Conservation (phyloP, 371 early-diverging fungal genomes). For the Rhizopus delemar region DNA sequence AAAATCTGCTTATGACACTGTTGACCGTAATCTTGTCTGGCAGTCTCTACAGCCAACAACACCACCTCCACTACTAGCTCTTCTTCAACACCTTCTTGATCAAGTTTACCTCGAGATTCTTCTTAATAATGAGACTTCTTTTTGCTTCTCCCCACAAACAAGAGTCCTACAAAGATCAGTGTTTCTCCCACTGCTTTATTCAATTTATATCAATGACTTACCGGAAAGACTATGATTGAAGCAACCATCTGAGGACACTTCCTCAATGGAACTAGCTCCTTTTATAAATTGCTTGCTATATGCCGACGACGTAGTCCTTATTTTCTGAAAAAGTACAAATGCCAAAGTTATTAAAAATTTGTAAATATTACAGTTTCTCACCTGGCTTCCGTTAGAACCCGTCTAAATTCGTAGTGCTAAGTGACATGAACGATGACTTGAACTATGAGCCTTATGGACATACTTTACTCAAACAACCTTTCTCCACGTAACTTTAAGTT, state of each 20-base stretch:
- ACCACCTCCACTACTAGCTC: slow-evolving; percentile 2
- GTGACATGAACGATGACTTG: neutral
- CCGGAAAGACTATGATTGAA: neutral
- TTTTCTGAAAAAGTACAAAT: neutral
- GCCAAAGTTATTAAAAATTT: slow-evolving; percentile 1
- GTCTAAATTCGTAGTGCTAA: slow-evolving; percentile 5
- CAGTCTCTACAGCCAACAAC: neutral
- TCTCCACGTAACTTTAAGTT: slow-evolving; percentile 14
- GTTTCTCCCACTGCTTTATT: slow-evolving; percentile 8
- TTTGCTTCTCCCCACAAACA: slow-evolving; percentile 7
- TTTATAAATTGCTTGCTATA: no score
- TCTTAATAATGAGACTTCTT: slow-evolving; percentile 8
- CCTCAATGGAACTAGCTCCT: no score
- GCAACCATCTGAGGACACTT: neutral
- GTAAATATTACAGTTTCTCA: slow-evolving; percentile 9
- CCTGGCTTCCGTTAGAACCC: slow-evolving; percentile 15
- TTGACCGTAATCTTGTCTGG: slow-evolving; percentile 13
- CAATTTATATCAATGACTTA: slow-evolving; percentile 24
- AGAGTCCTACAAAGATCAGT: no score
- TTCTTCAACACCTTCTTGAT: slow-evolving; percentile 20
- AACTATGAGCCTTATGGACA: neutral
- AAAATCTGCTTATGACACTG: slow-evolving; percentile 21
- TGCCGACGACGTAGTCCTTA: no score
- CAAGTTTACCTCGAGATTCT: slow-evolving; percentile 6
- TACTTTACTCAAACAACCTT: neutral